These are phyloP conservation scores for Dictyostelium firmibasis DNA, from an alignment of 78 protist species.

Conservation along the genomic window DNA sequence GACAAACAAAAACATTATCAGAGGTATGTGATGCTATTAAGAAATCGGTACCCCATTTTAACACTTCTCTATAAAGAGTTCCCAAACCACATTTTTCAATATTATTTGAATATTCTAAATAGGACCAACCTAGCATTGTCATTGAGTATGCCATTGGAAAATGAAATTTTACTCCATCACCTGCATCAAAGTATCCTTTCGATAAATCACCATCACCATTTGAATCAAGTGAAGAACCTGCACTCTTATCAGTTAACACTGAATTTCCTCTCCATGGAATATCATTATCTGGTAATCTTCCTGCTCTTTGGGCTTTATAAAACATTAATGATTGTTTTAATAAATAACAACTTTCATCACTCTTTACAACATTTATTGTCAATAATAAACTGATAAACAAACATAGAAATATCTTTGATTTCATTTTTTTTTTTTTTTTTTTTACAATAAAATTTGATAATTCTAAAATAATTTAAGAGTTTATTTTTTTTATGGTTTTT, in stretches of 20 bases:
- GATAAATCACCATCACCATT: conserved; percentile 29
- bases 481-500: too few species aligned
- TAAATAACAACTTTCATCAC: background rate
- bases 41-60: conserved; percentile 41
- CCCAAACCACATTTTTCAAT: conserved; percentile 21
- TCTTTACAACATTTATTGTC: background rate
- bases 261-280: conserved; percentile 3
- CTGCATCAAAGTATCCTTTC: conserved; percentile 59
- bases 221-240: background rate
- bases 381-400: background rate
- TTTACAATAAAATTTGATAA: too few species aligned
- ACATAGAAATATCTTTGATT: background rate
- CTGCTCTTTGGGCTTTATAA: conserved; percentile 38
- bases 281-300: conserved; percentile 19
- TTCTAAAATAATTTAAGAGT: too few species aligned
- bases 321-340: conserved; percentile 4
- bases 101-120: background rate
- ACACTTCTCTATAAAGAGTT: background rate
- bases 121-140: conserved; percentile 33
- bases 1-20: background rate
- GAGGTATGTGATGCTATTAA: background rate
- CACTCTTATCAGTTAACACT: background rate
- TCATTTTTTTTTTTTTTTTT: background rate
- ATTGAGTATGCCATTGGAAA: conserved; percentile 38
- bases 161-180: conserved; percentile 22